Conservation (phyloP, 495 filamentous ascomycete genomes). For the Margaritispora aquatica region DNA sequence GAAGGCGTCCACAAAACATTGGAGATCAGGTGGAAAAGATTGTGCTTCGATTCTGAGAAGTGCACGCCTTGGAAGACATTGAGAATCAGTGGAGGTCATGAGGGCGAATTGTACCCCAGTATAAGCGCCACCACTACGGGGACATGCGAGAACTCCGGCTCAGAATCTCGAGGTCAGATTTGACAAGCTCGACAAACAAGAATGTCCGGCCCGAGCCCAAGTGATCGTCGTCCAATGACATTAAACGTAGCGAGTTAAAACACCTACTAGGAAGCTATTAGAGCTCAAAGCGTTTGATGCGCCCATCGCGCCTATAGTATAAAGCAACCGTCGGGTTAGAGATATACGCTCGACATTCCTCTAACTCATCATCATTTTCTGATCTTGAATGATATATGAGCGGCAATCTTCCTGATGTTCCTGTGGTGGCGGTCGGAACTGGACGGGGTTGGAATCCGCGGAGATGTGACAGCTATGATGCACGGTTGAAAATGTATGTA, state of each 20-base stretch:
- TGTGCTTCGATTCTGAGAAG: neutral
- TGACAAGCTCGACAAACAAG: neutral
- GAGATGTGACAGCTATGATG: neutral
- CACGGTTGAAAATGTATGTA: neutral
- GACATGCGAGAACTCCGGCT: neutral
- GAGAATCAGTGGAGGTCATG: neutral
- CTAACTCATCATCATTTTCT: neutral
- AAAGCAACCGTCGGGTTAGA: neutral
- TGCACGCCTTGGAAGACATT: neutral
- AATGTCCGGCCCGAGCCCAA: conserved; percentile 5
- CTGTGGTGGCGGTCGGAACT: neutral
- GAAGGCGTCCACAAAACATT: neutral
- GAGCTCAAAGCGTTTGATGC: conserved; percentile 2
- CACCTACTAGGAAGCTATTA: conserved; percentile 4
- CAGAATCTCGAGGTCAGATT: neutral
- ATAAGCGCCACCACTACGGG: neutral
- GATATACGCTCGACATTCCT: neutral
- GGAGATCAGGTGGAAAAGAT: neutral
- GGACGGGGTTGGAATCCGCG: neutral
- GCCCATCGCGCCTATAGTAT: conserved; percentile 5
- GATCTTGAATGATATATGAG: neutral
- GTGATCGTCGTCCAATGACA: conserved; percentile 18
- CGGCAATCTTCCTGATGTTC: neutral
- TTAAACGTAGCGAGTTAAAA: neutral
- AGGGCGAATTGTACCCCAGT: neutral